A percentile compares a stretch with the other conserved stretches of the same genome.
phyloP scores from a whole-genome alignment of 1,284 basidiomycete genomes.

The Malassezia obtusa region DNA sequence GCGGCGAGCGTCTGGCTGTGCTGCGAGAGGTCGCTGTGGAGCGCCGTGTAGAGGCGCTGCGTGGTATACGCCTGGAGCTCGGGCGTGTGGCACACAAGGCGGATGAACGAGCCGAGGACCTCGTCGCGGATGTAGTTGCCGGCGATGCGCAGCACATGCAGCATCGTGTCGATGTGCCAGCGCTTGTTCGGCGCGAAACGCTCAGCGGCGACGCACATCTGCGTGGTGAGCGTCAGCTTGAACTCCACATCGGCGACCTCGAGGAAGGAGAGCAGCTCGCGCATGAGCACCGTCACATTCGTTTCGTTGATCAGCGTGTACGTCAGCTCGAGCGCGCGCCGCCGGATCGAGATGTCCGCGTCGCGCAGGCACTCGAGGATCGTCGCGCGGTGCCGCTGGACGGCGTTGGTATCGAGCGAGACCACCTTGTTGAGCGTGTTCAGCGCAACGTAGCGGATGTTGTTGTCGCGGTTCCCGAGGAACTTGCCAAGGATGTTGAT shows the following conservation, averaged over 20 bases:
- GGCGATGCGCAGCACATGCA: conserved; percentile 86
- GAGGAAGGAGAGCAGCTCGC: conserved; percentile 87
- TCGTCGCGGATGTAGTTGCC: conserved; percentile 98
- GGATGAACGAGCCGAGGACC: conserved; percentile 85
- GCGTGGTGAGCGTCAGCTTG: conserved; percentile 93
- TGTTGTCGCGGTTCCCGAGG: conserved; percentile 94
- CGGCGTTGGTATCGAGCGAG: conserved; percentile 92
- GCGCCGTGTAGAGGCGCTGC: conserved; percentile 78
- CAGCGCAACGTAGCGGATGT: conserved; percentile 92
- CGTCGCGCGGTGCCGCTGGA: conserved; percentile 93
- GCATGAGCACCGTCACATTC: conserved; percentile 82
- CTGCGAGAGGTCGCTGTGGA: conserved; percentile 86
- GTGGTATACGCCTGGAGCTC: conserved; percentile 93
- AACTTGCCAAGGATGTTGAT: conserved; percentile 99
- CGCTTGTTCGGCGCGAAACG: conserved; percentile 93
- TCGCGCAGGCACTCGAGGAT: conserved; percentile 96
- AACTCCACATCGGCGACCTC: conserved; percentile 99
- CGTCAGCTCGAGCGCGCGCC: conserved; percentile 88
- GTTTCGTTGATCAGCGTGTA: conserved; percentile 94
- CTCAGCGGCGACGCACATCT: conserved; percentile 91
- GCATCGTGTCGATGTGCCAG: conserved; percentile 97
- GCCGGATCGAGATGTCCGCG: conserved; percentile 94
- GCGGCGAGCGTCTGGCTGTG: conserved; percentile 85
- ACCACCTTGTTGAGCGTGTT: conserved; percentile 99
- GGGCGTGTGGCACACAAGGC: conserved; percentile 90